Evolutionary conservation across 176 grass and related monocot genomes (phyloP).

Genomic region (Tillandsia leiboldiana): DNA sequence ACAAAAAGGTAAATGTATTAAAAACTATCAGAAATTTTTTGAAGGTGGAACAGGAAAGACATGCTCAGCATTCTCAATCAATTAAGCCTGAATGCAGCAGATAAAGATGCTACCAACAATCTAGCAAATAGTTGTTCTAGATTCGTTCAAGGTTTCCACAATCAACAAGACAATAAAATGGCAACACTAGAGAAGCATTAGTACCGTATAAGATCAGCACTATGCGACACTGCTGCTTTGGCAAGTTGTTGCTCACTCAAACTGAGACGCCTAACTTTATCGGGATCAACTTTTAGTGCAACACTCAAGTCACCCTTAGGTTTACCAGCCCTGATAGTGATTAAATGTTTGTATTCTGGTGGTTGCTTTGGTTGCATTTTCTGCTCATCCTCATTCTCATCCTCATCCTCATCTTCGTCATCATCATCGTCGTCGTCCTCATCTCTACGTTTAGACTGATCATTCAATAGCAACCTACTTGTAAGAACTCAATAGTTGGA

Average conservation of each 20-base stretch:
- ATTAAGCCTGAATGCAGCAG: not conserved
- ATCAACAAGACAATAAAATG: too few relatives aligned
- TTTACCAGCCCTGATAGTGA: conserved; percentile 83
- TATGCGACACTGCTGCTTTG: conserved; percentile 47
- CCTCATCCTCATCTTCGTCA: not conserved
- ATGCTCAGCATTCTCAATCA: too few relatives aligned
- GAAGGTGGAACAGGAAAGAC: not conserved
- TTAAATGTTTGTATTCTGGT: conserved; percentile 70
- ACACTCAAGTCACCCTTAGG: conserved; percentile 60
- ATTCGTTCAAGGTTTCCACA: too few relatives aligned
- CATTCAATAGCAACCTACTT: conserved; percentile 2
- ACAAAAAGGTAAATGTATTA: conserved; percentile 21
- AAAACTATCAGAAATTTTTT: conserved; percentile 16
- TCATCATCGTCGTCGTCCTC: conserved; percentile 22
- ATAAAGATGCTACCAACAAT: not conserved
- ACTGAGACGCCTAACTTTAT: conserved; percentile 88
- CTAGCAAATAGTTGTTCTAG: too few relatives aligned
- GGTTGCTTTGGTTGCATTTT: conserved; percentile 21
- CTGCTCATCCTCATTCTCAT: not conserved
- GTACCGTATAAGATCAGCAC: conserved; percentile 61
- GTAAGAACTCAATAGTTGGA: too few relatives aligned
- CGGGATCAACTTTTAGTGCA: conserved; percentile 57
- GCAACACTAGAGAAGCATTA: too few relatives aligned
- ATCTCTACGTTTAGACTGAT: conserved; percentile 24
- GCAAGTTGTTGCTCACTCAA: conserved; percentile 82